Evolutionary conservation across 176 grass and related monocot genomes (phyloP), one percentile per base, ranked within the genome.

Genomic region (Pontederia paniculata): DNA sequence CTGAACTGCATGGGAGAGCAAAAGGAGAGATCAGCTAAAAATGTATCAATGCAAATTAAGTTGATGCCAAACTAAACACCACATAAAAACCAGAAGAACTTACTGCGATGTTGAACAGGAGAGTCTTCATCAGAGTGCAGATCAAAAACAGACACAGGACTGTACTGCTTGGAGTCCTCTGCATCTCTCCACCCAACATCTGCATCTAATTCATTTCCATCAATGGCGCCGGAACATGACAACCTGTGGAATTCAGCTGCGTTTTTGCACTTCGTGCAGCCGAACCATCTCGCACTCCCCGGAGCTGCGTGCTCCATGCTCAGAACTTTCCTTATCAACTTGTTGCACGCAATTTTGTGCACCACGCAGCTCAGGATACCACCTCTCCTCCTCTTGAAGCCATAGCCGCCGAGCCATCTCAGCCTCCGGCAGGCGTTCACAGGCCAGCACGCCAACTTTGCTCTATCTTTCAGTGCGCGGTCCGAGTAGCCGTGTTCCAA

Each of bases 91-190:
- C 15, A 2, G 9, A 14, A 45, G 18, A 48, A 31, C 15, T 55
- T 55, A 17, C 0, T 46, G 44, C 65, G 28, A 18, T 63, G 20
- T 25, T 80, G 46, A 48, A 18, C 51, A 41, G 81, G 74, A 25
- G 71, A 84, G 0, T 66, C 85, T 20, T 77, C 74, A 62, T 81
- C 77, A 12, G 75, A 88, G 37, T 54, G 87, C 48, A 79, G 66
- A n/a, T 93, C 94, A 28, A 99, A 79, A 21, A 99, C 87, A 20
- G 94, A 99, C 31, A 99, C 70, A 50, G 94, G 87, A 73, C 94
- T 99, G 23, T 77, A 84, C 73, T 89, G 89, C 62, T 72, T 65
- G 19, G 78, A 82, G 20, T 60, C 58, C 67, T 69, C 84, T 69
- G 71, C 80, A 23, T 49, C 54, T 54, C 67, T 48, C 51, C 63